These are phyloP conservation scores for Ophiobolus disseminans DNA, from an alignment of 2,329 filamentous ascomycete genomes.

Conservation along the genomic window DNA sequence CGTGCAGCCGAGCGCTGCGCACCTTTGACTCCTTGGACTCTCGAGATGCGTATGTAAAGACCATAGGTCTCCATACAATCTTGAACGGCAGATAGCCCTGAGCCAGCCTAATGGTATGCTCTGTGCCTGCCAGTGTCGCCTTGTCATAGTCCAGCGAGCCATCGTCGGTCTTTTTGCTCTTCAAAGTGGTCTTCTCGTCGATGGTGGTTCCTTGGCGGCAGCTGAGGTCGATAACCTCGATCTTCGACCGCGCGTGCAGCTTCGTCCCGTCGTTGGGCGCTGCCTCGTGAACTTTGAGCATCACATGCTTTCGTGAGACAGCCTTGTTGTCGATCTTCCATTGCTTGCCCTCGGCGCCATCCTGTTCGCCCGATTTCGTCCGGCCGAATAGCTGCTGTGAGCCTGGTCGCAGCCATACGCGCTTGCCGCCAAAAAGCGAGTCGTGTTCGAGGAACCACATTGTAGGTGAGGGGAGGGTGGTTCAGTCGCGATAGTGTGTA, in stretches of 20 bases:
- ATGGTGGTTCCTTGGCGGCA: constrained; percentile 79
- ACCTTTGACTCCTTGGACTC: constrained; percentile 61
- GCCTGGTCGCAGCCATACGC: constrained; percentile 84
- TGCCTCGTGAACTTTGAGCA: constrained; percentile 73
- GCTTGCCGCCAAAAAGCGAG: constrained; percentile 65
- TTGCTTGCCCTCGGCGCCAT: constrained; percentile 43
- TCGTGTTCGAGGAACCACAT: constrained; percentile 66
- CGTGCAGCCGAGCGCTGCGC: constrained; percentile 71
- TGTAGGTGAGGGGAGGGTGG: neutral
- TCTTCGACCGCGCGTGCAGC: constrained; percentile 68
- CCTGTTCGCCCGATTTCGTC: constrained; percentile 66
- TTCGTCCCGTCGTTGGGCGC: constrained; percentile 70
- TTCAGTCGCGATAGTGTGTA: neutral
- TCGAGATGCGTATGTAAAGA: constrained; percentile 82
- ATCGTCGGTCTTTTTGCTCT: constrained; percentile 61
- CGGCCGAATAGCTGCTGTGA: constrained; percentile 87
- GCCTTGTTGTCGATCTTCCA: constrained; percentile 75
- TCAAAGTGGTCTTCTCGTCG: constrained; percentile 72
- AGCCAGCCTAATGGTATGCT: constrained; percentile 75
- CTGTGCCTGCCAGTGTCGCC: constrained; percentile 35
- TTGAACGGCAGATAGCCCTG: constrained; percentile 71
- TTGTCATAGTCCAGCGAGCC: constrained; percentile 34
- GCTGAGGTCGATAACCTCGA: constrained; percentile 82
- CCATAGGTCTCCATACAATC: constrained; percentile 78
- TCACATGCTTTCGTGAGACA: constrained; percentile 88